Conservation (phyloP, 192 early-diverging fungal genomes). For the Coemansia sp. region DNA sequence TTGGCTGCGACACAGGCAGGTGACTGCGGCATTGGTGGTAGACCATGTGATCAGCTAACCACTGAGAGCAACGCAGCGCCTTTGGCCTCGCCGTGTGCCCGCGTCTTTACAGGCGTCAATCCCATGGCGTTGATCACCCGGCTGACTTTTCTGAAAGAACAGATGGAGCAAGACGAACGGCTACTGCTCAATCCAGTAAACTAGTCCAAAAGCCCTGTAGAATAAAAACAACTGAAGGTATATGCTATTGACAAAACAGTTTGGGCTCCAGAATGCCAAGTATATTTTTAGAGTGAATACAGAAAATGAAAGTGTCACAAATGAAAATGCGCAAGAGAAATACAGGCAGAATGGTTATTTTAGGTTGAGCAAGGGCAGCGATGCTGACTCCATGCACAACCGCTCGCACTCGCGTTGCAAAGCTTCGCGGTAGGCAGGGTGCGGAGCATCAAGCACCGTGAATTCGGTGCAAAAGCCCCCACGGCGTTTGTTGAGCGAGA, state of each 20-base stretch:
- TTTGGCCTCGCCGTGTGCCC: conserved; percentile 11
- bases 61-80: background rate
- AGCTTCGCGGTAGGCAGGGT: conserved; percentile 32
- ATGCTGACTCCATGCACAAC: conserved; percentile 11
- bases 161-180: conserved; percentile 48
- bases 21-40: conserved; percentile 2
- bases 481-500: conserved; percentile 24
- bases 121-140: conserved; percentile 41
- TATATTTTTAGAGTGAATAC: conserved; percentile 7
- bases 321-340: background rate
- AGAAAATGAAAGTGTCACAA: conserved; percentile 13
- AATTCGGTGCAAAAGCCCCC: background rate
- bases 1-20: background rate
- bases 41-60: background rate
- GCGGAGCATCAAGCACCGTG: conserved; percentile 3
- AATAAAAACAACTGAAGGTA: background rate
- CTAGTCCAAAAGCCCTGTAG: background rate
- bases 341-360: background rate
- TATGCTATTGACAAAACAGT: background rate
- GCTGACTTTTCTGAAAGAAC: conserved; percentile 42
- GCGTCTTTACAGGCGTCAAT: conserved; percentile 36
- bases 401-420: conserved; percentile 48
- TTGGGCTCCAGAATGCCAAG: no score
- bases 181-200: conserved; percentile 16
- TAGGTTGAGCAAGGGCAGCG: background rate